These are phyloP conservation scores for Lyophyllum semitale DNA, from an alignment of 768 basidiomycete species.

Conservation along the genomic window DNA sequence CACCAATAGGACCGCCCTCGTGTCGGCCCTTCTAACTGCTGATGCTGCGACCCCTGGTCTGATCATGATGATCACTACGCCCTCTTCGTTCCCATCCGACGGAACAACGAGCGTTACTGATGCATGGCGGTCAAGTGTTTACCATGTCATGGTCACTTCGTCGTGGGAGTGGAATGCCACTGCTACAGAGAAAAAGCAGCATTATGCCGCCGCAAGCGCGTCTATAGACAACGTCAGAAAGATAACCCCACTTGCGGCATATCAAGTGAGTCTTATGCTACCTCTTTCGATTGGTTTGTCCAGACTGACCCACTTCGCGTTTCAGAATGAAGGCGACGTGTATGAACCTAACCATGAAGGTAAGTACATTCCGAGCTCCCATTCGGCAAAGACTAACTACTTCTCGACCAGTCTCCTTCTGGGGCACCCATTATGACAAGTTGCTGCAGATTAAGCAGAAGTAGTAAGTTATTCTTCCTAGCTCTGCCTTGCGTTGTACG, in stretches of 20 bases:
- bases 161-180: conserved; percentile 50
- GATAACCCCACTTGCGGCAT: conserved; percentile 47
- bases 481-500: neutral
- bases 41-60: conserved; percentile 38
- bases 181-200: conserved; percentile 28
- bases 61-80: conserved; percentile 43
- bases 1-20: conserved; percentile 28
- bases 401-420: conserved; percentile 35
- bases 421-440: conserved; percentile 44
- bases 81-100: conserved; percentile 32
- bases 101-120: conserved; percentile 44
- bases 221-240: conserved; percentile 41
- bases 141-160: conserved; percentile 44
- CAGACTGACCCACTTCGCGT: neutral
- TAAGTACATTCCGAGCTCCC: conserved; percentile 8
- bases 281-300: neutral
- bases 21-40: conserved; percentile 38
- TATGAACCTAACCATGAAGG: conserved; percentile 48
- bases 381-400: neutral
- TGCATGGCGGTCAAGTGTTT: conserved; percentile 46
- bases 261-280: conserved; percentile 33
- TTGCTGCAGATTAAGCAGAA: conserved; percentile 44
- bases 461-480: conserved; percentile 35
- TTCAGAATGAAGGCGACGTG: conserved; percentile 50
- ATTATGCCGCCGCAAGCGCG: conserved; percentile 34